Percentiles rank a stretch among this genome's conserved stretches.
phyloP scores from a whole-genome alignment of 441 rosid species.

The Lepidium campestre region DNA sequence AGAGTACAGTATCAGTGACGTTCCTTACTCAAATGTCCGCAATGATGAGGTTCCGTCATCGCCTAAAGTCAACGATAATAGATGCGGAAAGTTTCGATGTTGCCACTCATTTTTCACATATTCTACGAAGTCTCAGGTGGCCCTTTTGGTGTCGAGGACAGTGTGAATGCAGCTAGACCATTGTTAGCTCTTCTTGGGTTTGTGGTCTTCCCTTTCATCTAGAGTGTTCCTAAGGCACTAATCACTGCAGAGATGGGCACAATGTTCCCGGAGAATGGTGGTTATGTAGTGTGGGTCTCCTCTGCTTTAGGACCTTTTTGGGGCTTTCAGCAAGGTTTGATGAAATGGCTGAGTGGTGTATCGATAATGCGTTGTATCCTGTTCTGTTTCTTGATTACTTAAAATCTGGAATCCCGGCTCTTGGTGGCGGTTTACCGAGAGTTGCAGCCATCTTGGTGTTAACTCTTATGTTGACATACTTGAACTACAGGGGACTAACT shows the following conservation, averaged over 20 bases:
- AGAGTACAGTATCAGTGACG: constrained; percentile 10
- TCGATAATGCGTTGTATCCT: constrained; percentile 54
- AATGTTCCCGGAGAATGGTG: constrained; percentile 58
- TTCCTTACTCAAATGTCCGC: constrained; percentile 10
- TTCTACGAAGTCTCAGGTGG: constrained; percentile 75
- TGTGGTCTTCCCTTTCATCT: constrained; percentile 47
- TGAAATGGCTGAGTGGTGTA: constrained; percentile 76
- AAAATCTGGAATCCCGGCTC: constrained; percentile 43
- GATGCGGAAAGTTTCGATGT: constrained; percentile 43
- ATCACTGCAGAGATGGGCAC: constrained; percentile 74
- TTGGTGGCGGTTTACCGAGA: constrained; percentile 43
- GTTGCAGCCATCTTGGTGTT: constrained; percentile 34
- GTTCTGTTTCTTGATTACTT: constrained; percentile 61
- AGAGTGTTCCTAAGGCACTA: constrained; percentile 63
- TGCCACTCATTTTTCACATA: constrained; percentile 63
- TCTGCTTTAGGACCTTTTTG: constrained; percentile 57
- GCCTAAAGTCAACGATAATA: constrained; percentile 21
- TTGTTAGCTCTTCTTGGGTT: constrained; percentile 53
- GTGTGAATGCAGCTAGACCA: constrained; percentile 61
- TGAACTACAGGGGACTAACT: constrained; percentile 55
- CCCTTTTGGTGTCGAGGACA: constrained; percentile 60
- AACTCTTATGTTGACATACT: constrained; percentile 41
- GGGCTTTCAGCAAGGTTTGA: constrained; percentile 71
- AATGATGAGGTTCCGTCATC: constrained; percentile 26
- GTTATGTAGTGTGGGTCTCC: constrained; percentile 67